These are phyloP conservation scores for Pythium monospermum DNA, from an alignment of 352 stramenopile genomes.

Conservation along the genomic window DNA sequence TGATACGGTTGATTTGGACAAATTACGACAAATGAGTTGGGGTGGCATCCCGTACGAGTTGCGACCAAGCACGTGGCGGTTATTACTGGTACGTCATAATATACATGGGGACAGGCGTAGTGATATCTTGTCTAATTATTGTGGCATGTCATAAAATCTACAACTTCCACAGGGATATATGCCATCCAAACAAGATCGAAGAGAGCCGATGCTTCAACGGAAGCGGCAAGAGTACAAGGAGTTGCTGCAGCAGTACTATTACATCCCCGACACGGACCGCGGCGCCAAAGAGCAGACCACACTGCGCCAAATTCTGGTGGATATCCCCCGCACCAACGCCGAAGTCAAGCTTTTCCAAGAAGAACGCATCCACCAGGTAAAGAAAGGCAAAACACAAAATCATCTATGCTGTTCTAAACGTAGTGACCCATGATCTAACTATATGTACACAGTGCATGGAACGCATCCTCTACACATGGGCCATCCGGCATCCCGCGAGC, in stretches of 20 bases:
- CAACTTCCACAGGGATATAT: conserved; percentile 86
- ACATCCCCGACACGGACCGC: conserved; percentile 93
- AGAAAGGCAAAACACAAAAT: too few relatives aligned
- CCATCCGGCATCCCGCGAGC: conserved; percentile 96
- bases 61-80: conserved; percentile 91
- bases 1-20: conserved; percentile 85
- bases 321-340: conserved; percentile 97
- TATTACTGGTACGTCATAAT: conserved; percentile 87
- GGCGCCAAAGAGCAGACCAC: conserved; percentile 95
- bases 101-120: too few relatives aligned
- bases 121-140: too few relatives aligned
- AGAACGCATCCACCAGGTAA: conserved; percentile 86
- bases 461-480: conserved; percentile 98
- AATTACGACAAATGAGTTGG: conserved; percentile 90
- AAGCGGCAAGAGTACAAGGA: conserved; percentile 97
- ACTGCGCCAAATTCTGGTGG: conserved; percentile 96
- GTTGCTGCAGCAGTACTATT: conserved; percentile 94
- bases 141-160: background rate
- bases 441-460: conserved; percentile 81
- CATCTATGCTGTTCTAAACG: background rate
- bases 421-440: conserved; percentile 8
- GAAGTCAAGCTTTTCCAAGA: conserved; percentile 97
- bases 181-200: conserved; percentile 92
- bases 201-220: conserved; percentile 86
- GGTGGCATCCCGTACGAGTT: conserved; percentile 85